A percentile compares a stretch with the other conserved stretches of the same genome.
Conservation (phyloP, 2,329 filamentous ascomycete genomes). For the Nannizzia gypsea region DNA sequence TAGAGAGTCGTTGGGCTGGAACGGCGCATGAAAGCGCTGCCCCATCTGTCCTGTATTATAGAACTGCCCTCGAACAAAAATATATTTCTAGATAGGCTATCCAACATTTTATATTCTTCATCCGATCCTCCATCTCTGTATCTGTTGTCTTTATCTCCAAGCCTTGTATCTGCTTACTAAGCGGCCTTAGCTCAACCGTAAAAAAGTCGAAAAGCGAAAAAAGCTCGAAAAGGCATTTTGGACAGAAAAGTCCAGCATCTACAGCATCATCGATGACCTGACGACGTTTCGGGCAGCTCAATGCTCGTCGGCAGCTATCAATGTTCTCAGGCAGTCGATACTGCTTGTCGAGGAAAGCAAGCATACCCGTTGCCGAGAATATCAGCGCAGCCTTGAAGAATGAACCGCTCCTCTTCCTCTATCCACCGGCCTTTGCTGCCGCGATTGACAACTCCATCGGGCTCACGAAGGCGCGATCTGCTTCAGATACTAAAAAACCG, state of each 20-base stretch:
- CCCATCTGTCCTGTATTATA: not conserved
- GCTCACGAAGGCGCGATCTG: not conserved
- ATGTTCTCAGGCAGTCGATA: slow-evolving; percentile 36
- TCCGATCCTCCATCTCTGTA: not conserved
- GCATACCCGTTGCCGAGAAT: slow-evolving; percentile 27
- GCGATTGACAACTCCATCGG: slow-evolving; percentile 10
- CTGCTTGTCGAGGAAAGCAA: slow-evolving; percentile 30
- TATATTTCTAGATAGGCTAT: not conserved
- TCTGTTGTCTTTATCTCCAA: not conserved
- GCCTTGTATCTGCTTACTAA: not conserved
- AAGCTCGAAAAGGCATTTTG: slow-evolving; percentile 2
- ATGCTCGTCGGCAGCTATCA: slow-evolving; percentile 13
- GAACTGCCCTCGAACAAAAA: not conserved
- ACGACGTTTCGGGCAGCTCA: not conserved
- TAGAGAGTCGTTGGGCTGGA: not conserved
- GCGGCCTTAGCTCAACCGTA: not conserved
- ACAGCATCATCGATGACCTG: not conserved
- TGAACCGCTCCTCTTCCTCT: slow-evolving; percentile 37
- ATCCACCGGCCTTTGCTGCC: slow-evolving; percentile 31
- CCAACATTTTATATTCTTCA: not conserved
- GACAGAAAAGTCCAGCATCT: not conserved
- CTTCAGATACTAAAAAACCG: slow-evolving; percentile 8
- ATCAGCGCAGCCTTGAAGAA: slow-evolving; percentile 23
- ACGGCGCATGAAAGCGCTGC: not conserved
- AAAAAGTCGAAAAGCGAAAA: not conserved